Evolutionary conservation across 2,329 filamentous ascomycete species (phyloP).

Genomic region (Colletotrichum siamense): DNA sequence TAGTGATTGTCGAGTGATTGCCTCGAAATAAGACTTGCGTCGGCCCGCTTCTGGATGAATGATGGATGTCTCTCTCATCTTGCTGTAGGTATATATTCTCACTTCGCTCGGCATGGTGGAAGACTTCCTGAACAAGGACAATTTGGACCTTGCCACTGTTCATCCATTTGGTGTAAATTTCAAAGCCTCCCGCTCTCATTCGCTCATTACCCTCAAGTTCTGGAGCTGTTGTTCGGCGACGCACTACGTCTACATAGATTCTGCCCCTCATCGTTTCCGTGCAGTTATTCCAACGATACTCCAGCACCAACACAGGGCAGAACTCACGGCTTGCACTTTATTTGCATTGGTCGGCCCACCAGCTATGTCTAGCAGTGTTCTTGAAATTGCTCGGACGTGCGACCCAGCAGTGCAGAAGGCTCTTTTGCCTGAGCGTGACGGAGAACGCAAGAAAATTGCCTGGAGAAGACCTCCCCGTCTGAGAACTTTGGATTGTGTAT

Average conservation of each 20-base stretch:
- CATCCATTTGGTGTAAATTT: accelerated
- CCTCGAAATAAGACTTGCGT: not conserved
- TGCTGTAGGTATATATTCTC: not conserved
- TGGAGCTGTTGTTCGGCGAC: not conserved
- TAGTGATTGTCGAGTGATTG: no score
- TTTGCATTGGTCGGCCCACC: not conserved
- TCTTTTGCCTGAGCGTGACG: no score
- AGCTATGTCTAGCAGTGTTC: not conserved
- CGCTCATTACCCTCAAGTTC: not conserved
- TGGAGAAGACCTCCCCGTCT: not conserved
- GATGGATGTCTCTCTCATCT: not conserved
- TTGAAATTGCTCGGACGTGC: no score
- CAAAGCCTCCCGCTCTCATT: not conserved
- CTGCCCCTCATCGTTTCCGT: not conserved
- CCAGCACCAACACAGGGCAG: accelerated
- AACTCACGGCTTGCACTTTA: accelerated
- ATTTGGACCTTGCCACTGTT: accelerated
- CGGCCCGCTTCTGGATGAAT: not conserved
- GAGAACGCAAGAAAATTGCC: no score
- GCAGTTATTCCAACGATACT: not conserved
- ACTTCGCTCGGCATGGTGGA: accelerated
- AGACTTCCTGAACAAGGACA: not conserved
- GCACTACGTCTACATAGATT: not conserved
- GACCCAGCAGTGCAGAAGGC: no score
- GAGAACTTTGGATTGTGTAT: accelerated